These are phyloP conservation scores for Mariannaea elegans DNA, from an alignment of 2,329 filamentous ascomycete species.

Conservation along the genomic window DNA sequence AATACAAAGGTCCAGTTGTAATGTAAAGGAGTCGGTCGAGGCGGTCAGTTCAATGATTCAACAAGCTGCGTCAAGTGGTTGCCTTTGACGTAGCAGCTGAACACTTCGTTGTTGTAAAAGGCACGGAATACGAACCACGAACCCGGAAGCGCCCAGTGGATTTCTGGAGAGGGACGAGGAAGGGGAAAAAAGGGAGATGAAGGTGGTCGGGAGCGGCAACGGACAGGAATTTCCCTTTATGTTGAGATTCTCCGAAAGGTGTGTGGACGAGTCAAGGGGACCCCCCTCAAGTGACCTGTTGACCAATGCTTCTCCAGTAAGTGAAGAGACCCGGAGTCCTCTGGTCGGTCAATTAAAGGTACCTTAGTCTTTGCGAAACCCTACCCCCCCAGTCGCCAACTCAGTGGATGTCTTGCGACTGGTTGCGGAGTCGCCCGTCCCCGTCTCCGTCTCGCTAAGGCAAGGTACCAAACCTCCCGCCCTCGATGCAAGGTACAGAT, in stretches of 20 bases:
- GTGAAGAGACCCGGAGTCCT: neutral
- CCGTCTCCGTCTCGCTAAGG: constrained; percentile 8
- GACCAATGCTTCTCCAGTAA: no score
- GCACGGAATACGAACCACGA: neutral
- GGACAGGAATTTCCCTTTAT: constrained; percentile 37
- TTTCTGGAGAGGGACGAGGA: neutral
- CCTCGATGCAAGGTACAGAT: constrained; percentile 4
- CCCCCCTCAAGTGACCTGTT: neutral
- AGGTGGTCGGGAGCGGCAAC: neutral
- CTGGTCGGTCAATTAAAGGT: neutral
- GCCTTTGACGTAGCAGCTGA: neutral
- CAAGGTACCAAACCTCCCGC: constrained; percentile 10
- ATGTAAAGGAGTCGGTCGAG: neutral
- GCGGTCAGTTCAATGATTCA: neutral
- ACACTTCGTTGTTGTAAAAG: neutral
- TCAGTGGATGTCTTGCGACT: constrained; percentile 10
- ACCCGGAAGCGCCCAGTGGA: neutral
- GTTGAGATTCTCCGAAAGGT: constrained; percentile 30
- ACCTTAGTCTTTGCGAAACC: neutral
- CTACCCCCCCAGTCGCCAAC: constrained; percentile 10
- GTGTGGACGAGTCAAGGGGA: constrained; percentile 11
- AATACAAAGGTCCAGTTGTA: neutral
- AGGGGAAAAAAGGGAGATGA: neutral
- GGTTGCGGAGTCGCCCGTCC: neutral
- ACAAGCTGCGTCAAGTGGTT: neutral